Percentiles rank a stretch among this genome's conserved stretches.
Conservation (phyloP, 306 rosid species). For the peach (Prunus persica) region Prunus_persica_NCBIv2 NC_034015.1:17034001-17034500, state of each 20-base stretch:
- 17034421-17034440: conserved; percentile 80
- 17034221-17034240: neutral
- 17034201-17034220: neutral
- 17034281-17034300: neutral
- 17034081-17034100: neutral
- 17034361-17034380: neutral
- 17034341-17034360: neutral
- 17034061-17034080: neutral
- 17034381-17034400: conserved; percentile 14
- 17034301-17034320: neutral
- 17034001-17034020: neutral
- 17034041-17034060: neutral
- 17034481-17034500: conserved; percentile 73
- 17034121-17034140: neutral
- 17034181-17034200: neutral
- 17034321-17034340: neutral
- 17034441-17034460: conserved; percentile 77
- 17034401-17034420: conserved; percentile 87
- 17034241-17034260: neutral
- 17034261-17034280: neutral
- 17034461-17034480: conserved; percentile 77
- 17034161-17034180: neutral
- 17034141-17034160: neutral
- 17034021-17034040: neutral
- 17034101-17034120: neutral